Conservation (phyloP, 2,329 filamentous ascomycete species). For the Colletotrichum sp. region DNA sequence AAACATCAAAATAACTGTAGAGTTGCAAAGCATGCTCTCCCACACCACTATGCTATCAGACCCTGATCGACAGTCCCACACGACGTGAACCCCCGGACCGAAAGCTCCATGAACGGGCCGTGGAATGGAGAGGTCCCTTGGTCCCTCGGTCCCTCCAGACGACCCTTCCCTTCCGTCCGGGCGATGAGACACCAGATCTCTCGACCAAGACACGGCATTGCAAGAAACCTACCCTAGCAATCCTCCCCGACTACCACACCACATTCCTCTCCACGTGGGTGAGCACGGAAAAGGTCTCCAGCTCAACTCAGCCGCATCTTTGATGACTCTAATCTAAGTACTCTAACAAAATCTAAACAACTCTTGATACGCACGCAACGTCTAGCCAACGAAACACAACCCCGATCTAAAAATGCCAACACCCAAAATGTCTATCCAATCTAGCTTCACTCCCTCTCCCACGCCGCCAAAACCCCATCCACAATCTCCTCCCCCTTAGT, state of each 20-base stretch:
- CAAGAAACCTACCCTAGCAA: not conserved
- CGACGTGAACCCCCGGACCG: not conserved
- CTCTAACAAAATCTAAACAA: not conserved
- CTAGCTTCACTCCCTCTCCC: constrained; percentile 24
- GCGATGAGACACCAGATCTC: not conserved
- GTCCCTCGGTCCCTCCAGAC: not conserved
- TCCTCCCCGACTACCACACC: not conserved
- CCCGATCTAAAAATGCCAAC: not conserved
- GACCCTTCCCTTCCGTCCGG: not conserved
- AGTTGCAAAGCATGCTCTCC: not conserved
- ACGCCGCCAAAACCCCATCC: constrained; percentile 38
- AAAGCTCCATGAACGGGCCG: not conserved
- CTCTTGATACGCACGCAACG: not conserved
- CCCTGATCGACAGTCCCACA: not conserved
- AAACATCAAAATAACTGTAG: not conserved
- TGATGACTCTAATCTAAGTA: not conserved
- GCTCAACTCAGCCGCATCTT: not conserved
- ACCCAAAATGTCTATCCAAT: not conserved
- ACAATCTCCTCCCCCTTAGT: constrained; percentile 64
- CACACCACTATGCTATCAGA: not conserved
- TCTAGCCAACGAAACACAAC: not conserved
- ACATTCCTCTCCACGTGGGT: not conserved
- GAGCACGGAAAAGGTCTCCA: not conserved
- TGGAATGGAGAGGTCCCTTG: not conserved
- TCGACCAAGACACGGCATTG: not conserved